A percentile compares a stretch with the other conserved stretches of the same genome.
These are phyloP conservation scores for Metschnikowia similis DNA, from an alignment of 805 yeast genomes.

Conservation along the genomic window DNA sequence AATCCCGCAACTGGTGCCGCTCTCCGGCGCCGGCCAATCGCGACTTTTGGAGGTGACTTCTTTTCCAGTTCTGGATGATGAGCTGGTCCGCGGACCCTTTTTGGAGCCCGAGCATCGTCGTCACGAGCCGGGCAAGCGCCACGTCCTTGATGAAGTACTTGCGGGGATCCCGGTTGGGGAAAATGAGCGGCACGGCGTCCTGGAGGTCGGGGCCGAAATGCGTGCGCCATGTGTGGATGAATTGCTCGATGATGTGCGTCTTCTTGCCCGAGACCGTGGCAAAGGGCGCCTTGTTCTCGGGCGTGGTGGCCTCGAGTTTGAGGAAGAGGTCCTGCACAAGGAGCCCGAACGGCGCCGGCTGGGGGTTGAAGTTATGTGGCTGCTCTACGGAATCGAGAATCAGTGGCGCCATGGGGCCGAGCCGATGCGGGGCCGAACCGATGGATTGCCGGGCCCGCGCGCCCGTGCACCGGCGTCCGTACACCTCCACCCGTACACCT, in stretches of 20 bases:
- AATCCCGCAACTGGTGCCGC: constrained; percentile 24
- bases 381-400: constrained; percentile 13
- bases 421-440: neutral
- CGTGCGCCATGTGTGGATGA: constrained; percentile 28
- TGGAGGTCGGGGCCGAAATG: constrained; percentile 49
- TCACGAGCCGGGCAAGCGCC: constrained; percentile 45
- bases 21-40: constrained; percentile 42
- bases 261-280: constrained; percentile 16
- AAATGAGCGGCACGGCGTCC: constrained; percentile 58
- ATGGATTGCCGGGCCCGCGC: neutral
- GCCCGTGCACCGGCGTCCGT: neutral
- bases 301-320: constrained; percentile 12
- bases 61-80: constrained; percentile 35
- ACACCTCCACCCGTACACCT: accelerated
- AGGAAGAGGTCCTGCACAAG: constrained; percentile 17
- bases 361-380: constrained; percentile 14
- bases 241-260: constrained; percentile 19
- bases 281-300: constrained; percentile 17
- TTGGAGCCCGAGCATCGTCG: constrained; percentile 54
- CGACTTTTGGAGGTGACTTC: constrained; percentile 30
- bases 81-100: constrained; percentile 57
- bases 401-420: constrained; percentile 2
- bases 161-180: constrained; percentile 63
- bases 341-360: constrained; percentile 15
- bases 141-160: constrained; percentile 62